Conservation (phyloP, 2,329 filamentous ascomycete species). For the Thielaviopsis punctulata region DNA sequence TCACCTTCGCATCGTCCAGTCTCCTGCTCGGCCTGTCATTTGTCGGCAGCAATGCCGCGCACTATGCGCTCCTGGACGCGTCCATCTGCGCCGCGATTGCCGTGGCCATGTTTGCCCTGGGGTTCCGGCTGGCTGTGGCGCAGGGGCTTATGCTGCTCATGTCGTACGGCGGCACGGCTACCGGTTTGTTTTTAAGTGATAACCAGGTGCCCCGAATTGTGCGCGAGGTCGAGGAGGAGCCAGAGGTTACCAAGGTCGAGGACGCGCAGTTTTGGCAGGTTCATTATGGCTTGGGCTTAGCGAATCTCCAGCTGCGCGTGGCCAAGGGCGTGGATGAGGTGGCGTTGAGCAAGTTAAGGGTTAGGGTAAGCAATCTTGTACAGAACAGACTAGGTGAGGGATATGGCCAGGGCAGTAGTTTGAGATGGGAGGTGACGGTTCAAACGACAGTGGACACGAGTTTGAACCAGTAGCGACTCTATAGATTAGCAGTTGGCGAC, state of each 20-base stretch:
- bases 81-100: conserved; percentile 68
- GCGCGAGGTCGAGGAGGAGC: conserved; percentile 67
- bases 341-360: conserved; percentile 53
- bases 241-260: conserved; percentile 58
- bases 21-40: conserved; percentile 69
- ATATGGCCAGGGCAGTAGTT: conserved; percentile 60
- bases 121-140: conserved; percentile 64
- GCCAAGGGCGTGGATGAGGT: conserved; percentile 48
- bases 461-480: background rate
- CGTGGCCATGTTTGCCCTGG: conserved; percentile 73
- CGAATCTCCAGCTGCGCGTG: conserved; percentile 70
- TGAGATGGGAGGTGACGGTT: conserved; percentile 86
- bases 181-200: conserved; percentile 14
- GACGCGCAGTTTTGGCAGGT: conserved; percentile 98
- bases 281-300: conserved; percentile 92
- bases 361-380: conserved; percentile 60
- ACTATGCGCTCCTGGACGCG: conserved; percentile 60
- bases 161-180: conserved; percentile 43
- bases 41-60: conserved; percentile 62
- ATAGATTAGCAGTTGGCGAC: no score
- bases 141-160: conserved; percentile 91
- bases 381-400: conserved; percentile 75
- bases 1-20: conserved; percentile 74
- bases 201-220: conserved; percentile 55
- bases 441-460: conserved; percentile 41